Base-by-base conservation (phyloP, 2,329 filamentous ascomycete genomes). In the Atkinsonella texensis region DNA sequence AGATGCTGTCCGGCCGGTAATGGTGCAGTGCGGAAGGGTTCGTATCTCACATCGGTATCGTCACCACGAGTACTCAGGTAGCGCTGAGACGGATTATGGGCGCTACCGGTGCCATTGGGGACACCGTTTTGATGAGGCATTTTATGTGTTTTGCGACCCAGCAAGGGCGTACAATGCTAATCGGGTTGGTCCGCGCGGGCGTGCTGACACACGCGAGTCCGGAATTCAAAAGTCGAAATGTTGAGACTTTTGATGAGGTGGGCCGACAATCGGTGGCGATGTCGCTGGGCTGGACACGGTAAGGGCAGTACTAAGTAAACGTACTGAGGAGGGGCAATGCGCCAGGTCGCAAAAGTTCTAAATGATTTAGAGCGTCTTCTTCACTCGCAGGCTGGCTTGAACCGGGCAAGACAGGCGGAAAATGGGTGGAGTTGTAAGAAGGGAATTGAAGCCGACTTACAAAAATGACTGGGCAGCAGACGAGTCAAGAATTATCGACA, bases 11-110 rank as follows among this genome's bases (percentile, higher is more conserved):
- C 45, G 18, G 28, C 39, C 28, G 39, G 17, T 12, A 12, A 20
- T 51, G 23, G 39, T 43, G 35, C 23, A 44, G 1, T 15, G 51
- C 10, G 42, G 20, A 46, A 45, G n/a, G 23, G 1, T 33, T 18
- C 41, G 20, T 39, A 51, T 55, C 69, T 54, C 70, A 76, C 74
- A 56, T 68, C 74, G 59, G 65, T 66, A 59, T 76, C 74, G 42
- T 73, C 72, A 53, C 74, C 74, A 50, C 74, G 68, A 40, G 74
- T 77, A 61, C 72, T 74, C 56, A 77, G 60, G 58, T 77, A 77
- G 50, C 70, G 67, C 62, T 76, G 74, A 52, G 73, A 74, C 56
- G 63, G 62, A 51, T 68, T 71, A 56, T 73, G 72, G 45, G 66
- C 66, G 58, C 53, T 58, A 45, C 61, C 55, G 38, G 65, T 58